A percentile compares a stretch with the other conserved stretches of the same genome.
These are phyloP conservation scores for Boletus sp. DNA, from an alignment of 1,284 basidiomycete species.

Conservation along the genomic window DNA sequence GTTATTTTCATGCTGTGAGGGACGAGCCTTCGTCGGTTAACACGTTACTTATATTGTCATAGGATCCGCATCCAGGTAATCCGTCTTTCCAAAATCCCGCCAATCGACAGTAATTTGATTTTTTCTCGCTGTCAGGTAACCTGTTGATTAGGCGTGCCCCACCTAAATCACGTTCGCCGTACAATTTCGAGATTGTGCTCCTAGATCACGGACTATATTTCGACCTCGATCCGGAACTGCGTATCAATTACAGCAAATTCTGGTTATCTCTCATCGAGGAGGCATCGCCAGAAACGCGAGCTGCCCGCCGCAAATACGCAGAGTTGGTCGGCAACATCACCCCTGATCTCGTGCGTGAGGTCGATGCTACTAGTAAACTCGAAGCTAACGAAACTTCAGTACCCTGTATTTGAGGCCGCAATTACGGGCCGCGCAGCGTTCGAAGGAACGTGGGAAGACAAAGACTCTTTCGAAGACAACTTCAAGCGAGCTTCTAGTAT, in stretches of 20 bases:
- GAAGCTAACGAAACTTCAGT: constrained; percentile 43
- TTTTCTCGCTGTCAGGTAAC: constrained; percentile 59
- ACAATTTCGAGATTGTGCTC: constrained; percentile 93
- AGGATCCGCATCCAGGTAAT: constrained; percentile 81
- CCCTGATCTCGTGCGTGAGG: constrained; percentile 68
- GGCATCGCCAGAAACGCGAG: constrained; percentile 60
- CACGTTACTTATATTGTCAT: constrained; percentile 7
- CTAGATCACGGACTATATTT: constrained; percentile 94
- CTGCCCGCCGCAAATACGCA: constrained; percentile 81
- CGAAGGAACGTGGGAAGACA: constrained; percentile 53
- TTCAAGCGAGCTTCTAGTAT: constrained; percentile 69
- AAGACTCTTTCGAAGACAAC: constrained; percentile 32
- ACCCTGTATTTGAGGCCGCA: constrained; percentile 86
- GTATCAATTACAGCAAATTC: constrained; percentile 77
- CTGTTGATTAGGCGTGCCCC: constrained; percentile 83
- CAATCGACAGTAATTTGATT: too few species aligned
- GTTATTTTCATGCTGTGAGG: constrained; percentile 83
- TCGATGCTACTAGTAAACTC: neutral
- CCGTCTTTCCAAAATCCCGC: too few species aligned
- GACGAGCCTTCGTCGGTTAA: neutral
- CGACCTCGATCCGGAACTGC: constrained; percentile 75
- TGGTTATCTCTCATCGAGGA: constrained; percentile 86
- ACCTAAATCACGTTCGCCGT: constrained; percentile 66
- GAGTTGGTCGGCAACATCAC: constrained; percentile 87
- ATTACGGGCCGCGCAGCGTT: constrained; percentile 66